These are phyloP conservation scores for Fagopyrum esculentum DNA, from an alignment of 148 eudicot genomes.

Conservation along the genomic window DNA sequence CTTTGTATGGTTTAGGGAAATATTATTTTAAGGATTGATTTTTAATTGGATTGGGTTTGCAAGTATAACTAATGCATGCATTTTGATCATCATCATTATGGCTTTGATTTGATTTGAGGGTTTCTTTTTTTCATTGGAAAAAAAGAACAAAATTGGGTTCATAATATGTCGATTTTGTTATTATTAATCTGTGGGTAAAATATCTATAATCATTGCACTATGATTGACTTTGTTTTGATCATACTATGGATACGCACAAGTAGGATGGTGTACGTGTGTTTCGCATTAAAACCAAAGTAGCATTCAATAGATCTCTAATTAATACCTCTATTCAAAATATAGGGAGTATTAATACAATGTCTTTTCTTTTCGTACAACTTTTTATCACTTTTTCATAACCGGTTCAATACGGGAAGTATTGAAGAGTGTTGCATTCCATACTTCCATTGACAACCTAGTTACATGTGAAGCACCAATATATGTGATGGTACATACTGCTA, in stretches of 20 bases:
- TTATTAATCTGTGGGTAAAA: neutral
- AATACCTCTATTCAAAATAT: too few species aligned
- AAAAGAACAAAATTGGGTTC: neutral
- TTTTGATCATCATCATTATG: slow-evolving; percentile 2
- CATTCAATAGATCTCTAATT: too few species aligned
- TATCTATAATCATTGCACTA: neutral
- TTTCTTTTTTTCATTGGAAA: too few species aligned
- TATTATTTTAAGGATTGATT: neutral
- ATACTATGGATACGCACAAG: neutral
- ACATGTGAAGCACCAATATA: too few species aligned
- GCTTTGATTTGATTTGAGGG: neutral
- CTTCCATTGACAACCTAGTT: too few species aligned
- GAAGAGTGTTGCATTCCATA: too few species aligned
- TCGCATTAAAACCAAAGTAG: neutral
- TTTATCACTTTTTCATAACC: too few species aligned
- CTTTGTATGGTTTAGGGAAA: slow-evolving; percentile 3
- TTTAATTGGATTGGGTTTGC: slow-evolving; percentile 6
- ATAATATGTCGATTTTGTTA: neutral
- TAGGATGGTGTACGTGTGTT: neutral
- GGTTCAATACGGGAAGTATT: too few species aligned
- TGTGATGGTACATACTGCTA: too few species aligned
- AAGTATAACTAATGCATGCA: slow-evolving; percentile 2
- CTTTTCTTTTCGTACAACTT: too few species aligned
- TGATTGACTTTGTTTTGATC: slow-evolving; percentile 4
- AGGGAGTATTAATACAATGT: too few species aligned